Percentiles rank a stretch among this genome's conserved stretches.
phyloP scores from a whole-genome alignment of 352 stramenopile species.

The Phytopythium montanum region DNA sequence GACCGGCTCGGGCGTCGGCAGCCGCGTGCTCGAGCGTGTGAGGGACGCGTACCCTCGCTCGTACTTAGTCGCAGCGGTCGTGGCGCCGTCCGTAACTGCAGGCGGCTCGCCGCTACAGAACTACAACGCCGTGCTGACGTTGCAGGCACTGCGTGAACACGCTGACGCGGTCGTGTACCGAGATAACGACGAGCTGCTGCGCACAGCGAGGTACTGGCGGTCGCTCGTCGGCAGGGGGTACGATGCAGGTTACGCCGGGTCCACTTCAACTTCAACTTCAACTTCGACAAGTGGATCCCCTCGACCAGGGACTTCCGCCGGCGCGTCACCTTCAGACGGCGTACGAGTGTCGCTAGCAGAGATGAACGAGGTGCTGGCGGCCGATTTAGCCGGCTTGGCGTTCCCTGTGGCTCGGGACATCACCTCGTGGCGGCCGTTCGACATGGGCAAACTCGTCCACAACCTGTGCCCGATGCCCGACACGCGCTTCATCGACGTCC shows the following conservation, averaged over 20 bases:
- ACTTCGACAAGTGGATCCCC: background rate
- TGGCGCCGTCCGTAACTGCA: slow-evolving; percentile 57
- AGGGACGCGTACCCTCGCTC: slow-evolving; percentile 70
- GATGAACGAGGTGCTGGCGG: slow-evolving; percentile 51
- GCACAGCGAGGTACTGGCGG: slow-evolving; percentile 43
- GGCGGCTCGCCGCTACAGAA: slow-evolving; percentile 84
- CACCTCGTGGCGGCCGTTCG: slow-evolving; percentile 24
- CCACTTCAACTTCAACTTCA: background rate
- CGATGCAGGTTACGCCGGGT: background rate
- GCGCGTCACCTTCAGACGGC: slow-evolving; percentile 3
- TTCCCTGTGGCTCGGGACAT: slow-evolving; percentile 26
- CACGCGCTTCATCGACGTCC: slow-evolving; percentile 67
- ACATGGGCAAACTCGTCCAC: slow-evolving; percentile 54
- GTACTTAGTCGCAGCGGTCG: slow-evolving; percentile 60
- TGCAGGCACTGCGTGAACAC: slow-evolving; percentile 62
- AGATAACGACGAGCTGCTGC: slow-evolving; percentile 82
- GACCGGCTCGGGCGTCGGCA: slow-evolving; percentile 80
- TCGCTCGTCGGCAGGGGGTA: background rate
- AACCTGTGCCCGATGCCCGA: slow-evolving; percentile 55
- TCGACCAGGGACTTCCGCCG: background rate
- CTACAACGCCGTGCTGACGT: slow-evolving; percentile 80
- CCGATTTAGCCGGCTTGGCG: slow-evolving; percentile 56
- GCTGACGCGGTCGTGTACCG: slow-evolving; percentile 82
- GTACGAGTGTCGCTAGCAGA: slow-evolving; percentile 45
- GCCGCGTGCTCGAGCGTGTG: slow-evolving; percentile 75